phyloP scores from a whole-genome alignment of 2,329 filamentous ascomycete genomes.

The Monilinia fructigena region DNA sequence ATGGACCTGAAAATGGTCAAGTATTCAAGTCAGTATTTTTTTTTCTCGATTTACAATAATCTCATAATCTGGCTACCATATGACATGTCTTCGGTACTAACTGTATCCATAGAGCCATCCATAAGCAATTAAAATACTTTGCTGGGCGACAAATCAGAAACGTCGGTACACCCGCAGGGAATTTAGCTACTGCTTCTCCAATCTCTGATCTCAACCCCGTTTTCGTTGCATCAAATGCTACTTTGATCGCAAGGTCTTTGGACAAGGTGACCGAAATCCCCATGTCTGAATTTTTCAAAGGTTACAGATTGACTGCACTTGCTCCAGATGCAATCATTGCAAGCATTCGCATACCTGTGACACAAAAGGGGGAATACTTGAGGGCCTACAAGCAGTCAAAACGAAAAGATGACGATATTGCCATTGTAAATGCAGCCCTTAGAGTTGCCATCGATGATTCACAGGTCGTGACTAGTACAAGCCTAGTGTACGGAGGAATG shows the following conservation, averaged over 20 bases:
- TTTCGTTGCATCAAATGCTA: constrained; percentile 81
- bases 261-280: constrained; percentile 77
- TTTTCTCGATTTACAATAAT: too few species aligned
- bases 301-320: constrained; percentile 82
- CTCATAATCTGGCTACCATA: background rate
- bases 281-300: constrained; percentile 89
- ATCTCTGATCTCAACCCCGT: constrained; percentile 97
- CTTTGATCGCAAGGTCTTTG: constrained; percentile 75
- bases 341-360: constrained; percentile 79
- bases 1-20: constrained; percentile 63
- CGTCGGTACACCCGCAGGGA: constrained; percentile 94
- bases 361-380: constrained; percentile 77
- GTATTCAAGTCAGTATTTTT: constrained; percentile 59
- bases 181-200: constrained; percentile 88
- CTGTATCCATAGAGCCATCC: constrained; percentile 57
- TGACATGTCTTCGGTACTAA: background rate
- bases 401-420: constrained; percentile 96
- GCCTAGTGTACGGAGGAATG: constrained; percentile 92
- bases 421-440: constrained; percentile 88
- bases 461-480: constrained; percentile 69
- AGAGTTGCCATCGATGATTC: constrained; percentile 68
- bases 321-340: constrained; percentile 80
- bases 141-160: constrained; percentile 94
- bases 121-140: constrained; percentile 93
- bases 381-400: constrained; percentile 95